These are phyloP conservation scores for Hygrophorus pudorinus DNA, from an alignment of 768 basidiomycete genomes.

Conservation along the genomic window DNA sequence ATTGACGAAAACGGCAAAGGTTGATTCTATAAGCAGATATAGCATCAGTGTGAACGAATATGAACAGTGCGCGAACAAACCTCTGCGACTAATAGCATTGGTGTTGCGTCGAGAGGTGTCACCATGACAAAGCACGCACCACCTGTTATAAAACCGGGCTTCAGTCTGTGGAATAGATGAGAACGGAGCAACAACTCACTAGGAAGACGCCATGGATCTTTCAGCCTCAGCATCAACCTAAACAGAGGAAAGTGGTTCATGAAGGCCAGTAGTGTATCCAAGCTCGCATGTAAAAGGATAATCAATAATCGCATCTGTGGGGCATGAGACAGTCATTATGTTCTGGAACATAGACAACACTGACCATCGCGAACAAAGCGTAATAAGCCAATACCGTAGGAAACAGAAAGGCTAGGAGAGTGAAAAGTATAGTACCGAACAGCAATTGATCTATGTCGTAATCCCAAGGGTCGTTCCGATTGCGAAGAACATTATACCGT, in stretches of 20 bases:
- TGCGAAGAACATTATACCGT: conserved; percentile 76
- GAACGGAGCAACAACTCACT: conserved; percentile 30
- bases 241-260: conserved; percentile 94
- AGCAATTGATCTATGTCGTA: conserved; percentile 92
- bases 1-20: conserved; percentile 39
- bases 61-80: conserved; percentile 14
- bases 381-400: conserved; percentile 88
- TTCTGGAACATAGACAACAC: conserved; percentile 6
- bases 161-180: conserved; percentile 1
- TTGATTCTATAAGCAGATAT: conserved; percentile 33
- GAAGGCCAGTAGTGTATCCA: conserved; percentile 62
- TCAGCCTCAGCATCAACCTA: conserved; percentile 70
- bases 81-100: conserved; percentile 21
- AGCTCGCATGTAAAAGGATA: conserved; percentile 46
- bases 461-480: conserved; percentile 82
- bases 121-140: conserved; percentile 24
- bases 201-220: conserved; percentile 77
- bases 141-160: conserved; percentile 12
- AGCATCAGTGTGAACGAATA: not conserved
- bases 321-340: not conserved
- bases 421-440: conserved; percentile 88
- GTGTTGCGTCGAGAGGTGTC: conserved; percentile 14
- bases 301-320: conserved; percentile 42
- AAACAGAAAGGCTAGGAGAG: conserved; percentile 68
- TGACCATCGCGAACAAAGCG: conserved; percentile 61